Base-by-base conservation (phyloP, 495 filamentous ascomycete genomes). In the Pyrenopolyporus hunteri region DNA sequence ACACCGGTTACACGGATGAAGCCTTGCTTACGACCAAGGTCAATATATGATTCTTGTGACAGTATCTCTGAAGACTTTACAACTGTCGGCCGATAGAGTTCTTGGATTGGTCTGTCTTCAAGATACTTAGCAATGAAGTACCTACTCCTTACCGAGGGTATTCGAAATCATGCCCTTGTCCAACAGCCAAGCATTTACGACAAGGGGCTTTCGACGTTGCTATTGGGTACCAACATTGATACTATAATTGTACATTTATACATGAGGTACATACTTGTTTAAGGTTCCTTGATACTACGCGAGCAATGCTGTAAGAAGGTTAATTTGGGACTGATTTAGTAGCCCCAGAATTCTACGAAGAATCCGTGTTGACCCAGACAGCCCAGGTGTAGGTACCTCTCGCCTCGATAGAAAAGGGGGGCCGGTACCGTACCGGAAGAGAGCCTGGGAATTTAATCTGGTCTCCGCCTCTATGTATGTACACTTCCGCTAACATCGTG, bases 381-480 rank as follows among this genome's bases (percentile, higher is more conserved):
- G 31, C 35, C 13, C 42, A 13, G 54, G 17, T 31, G n/a, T 20
- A 32, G n/a, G 53, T 13, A 20, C 53, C 32, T 19, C 42, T 47
- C 22, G 9, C 4, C 42, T 42, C 25, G 3, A 33, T 13, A 28
- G 28, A 7, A 28, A 39, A 11, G 9, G 19, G 14, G 42, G 16
- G 22, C 3, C 22, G 10, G 40, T 31, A 31, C 32, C 53, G 6
- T 29, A 26, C 14, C 8, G 7, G 9, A 9, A 22, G 13, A 31
- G 14, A 39, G 42, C 9, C 10, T 10, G 6, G 53, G 23, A 57
- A 46, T 26, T 3, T 14, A 1, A 57, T 28, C 40, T 37, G 8
- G 9, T 22, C 53, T 47, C 14, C 32, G 31, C 42, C 22, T 29
- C 42, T 10, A 26, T 9, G 26, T n/a, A 9, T 29, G 5, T 29